Evolutionary conservation across 345 rosid species (phyloP), one percentile per base, ranked within the genome.

Genomic region (Erucastrum elatum): DNA sequence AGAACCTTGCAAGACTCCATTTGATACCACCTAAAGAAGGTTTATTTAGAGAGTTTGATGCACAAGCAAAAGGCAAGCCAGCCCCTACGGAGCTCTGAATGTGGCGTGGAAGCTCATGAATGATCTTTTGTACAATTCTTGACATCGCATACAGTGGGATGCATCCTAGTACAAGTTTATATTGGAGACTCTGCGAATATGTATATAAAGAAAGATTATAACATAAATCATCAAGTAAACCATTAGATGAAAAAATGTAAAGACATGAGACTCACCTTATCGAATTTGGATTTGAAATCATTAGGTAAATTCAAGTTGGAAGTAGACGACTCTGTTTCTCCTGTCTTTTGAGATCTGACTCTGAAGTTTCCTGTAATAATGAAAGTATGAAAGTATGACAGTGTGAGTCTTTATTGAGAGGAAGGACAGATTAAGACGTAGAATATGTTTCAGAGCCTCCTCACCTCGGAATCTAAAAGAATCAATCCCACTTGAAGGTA

Each of bases 1-100:
- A 70, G 41, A 92, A 74, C 75, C 97, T 90, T 7, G 89, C 74
- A 63, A 94, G 65, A 84, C 76, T 89, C 98, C 97, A 94, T 76
- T 66, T 84, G 64, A 94, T 64, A 82, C 90, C 94, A 69, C 81
- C 80, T 72, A 92, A 56, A 15, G 97, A 88, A 77, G 97, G 97
- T 77, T 92, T 94, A 67, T 82, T 86, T 70, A 89, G 79, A 81
- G 98, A 85, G 83, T 88, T 90, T 56, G 98, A 92, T 49, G 90
- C 80, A 84, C 95, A 90, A 66, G 97, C 94, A 82, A 94, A 90
- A 46, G 90, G 82, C 27, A 72, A 41, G 62, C 82, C 75, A 35
- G 81, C 74, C 56, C 88, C 76, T 74, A 77, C 80, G 35, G 82
- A 82, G 80, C 64, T 82, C 80, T 72, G 87, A 78, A 76, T 35